These are phyloP conservation scores for Chaetomiaceae sp. DNA, from an alignment of 2,329 filamentous ascomycete species.

Conservation along the genomic window DNA sequence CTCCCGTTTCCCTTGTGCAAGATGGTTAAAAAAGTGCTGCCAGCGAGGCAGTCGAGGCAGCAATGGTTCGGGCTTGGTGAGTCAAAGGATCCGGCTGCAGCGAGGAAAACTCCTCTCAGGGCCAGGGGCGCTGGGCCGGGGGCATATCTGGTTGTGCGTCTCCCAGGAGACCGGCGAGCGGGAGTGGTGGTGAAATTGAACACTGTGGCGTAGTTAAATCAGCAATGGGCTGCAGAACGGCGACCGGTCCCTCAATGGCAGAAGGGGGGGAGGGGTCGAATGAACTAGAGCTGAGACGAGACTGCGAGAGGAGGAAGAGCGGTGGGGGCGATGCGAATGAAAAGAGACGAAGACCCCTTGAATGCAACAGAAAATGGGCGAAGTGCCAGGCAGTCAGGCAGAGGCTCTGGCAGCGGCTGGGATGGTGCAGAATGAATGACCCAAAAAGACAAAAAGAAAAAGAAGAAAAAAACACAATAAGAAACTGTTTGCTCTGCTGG, in stretches of 20 bases:
- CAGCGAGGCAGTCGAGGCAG: not conserved
- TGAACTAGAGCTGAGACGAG: conserved; percentile 13
- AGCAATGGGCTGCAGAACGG: conserved; percentile 15
- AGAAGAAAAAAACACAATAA: not conserved
- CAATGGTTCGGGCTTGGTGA: not conserved
- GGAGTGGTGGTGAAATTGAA: conserved; percentile 13
- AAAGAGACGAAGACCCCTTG: conserved; percentile 1
- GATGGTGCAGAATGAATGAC: too few species aligned
- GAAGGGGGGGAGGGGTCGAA: conserved; percentile 6
- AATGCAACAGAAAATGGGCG: conserved; percentile 16
- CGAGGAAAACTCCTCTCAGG: conserved; percentile 7
- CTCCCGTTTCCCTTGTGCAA: not conserved
- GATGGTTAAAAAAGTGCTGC: conserved; percentile 1
- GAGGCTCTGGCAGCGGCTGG: too few species aligned
- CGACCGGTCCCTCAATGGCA: not conserved
- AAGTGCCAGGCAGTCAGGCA: not conserved
- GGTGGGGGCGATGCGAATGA: conserved; percentile 20
- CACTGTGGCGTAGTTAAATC: conserved; percentile 21
- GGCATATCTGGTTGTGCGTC: conserved; percentile 7
- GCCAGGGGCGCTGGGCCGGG: not conserved
- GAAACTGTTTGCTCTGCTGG: conserved; percentile 16
- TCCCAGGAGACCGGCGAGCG: conserved; percentile 8
- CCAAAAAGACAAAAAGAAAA: too few species aligned
- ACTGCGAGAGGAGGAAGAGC: conserved; percentile 8
- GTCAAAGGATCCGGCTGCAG: conserved; percentile 6